Percentiles rank a stretch among this genome's conserved stretches.
phyloP scores from a whole-genome alignment of 495 filamentous ascomycete species.

The Thermochaetoides thermophila region DNA sequence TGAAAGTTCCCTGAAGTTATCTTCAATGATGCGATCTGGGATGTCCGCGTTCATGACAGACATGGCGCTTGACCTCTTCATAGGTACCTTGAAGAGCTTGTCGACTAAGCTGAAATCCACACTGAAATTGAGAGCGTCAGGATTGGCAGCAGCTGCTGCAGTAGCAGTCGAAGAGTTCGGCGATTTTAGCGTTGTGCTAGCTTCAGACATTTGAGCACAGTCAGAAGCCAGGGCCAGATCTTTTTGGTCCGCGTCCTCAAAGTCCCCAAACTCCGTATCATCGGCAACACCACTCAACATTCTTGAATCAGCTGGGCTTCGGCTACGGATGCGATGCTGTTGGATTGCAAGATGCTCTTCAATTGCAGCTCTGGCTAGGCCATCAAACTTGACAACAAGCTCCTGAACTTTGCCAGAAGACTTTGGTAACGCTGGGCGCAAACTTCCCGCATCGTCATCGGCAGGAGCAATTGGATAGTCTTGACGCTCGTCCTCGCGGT shows the following conservation, averaged over 20 bases:
- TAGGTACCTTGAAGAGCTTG: constrained; percentile 31
- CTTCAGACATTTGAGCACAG: too few species aligned
- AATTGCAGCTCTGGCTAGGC: constrained; percentile 22
- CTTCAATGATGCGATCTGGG: constrained; percentile 24
- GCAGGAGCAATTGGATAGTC: constrained; percentile 37
- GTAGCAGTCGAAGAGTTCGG: neutral
- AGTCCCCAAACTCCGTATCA: constrained; percentile 36
- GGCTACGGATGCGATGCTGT: too few species aligned
- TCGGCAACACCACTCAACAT: constrained; percentile 12
- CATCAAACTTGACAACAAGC: constrained; percentile 34
- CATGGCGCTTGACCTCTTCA: too few species aligned
- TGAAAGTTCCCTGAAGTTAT: constrained; percentile 36
- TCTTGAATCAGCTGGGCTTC: too few species aligned
- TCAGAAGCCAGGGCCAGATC: constrained; percentile 3
- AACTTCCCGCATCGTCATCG: constrained; percentile 34
- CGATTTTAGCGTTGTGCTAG: too few species aligned
- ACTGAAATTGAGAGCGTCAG: constrained; percentile 21
- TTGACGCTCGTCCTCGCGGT: constrained; percentile 21
- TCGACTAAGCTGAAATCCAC: constrained; percentile 27
- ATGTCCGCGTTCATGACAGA: too few species aligned
- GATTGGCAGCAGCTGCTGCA: constrained; percentile 10
- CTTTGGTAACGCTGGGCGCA: constrained; percentile 13
- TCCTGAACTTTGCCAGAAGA: constrained; percentile 30
- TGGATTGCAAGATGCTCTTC: constrained; percentile 14
- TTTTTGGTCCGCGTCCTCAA: constrained; percentile 32